Base-by-base conservation (phyloP, 225 moss, liverwort and hornwort genomes). In the Ulota crispa region DNA sequence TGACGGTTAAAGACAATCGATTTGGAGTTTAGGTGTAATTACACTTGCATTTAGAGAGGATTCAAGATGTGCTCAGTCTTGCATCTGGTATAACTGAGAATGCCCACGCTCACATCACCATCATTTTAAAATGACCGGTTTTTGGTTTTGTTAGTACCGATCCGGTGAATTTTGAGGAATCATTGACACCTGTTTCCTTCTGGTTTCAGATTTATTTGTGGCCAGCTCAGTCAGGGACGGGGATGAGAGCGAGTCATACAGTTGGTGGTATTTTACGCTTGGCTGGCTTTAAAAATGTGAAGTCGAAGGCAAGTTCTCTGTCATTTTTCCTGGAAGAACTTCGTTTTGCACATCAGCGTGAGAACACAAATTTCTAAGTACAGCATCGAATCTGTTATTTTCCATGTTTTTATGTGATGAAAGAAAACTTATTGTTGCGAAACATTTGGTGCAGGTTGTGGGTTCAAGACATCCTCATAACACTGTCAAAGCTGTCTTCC, bases 401-500 rank as follows among this genome's bases (percentile, higher is more conserved):
- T 75, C 18, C 56, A 47, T 31, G 12, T 13, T 28, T 68, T 47
- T 71, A 14, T 53, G 9, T 18, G 23, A 34, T 36, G 62, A 37
- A 45, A 20, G 27, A 31, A 57, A 18, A 72, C 61, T 37, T 23
- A 70, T 59, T 21, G 9, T 36, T 63, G 68, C 62, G 20, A 55
- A 32, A 0, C 53, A 37, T 73, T 76, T 68, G n/a, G 27, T 83
- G 83, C 89, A 94, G 94, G 86, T 95, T 37, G 89, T 97, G 64
- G 97, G 97, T 77, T 97, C 95, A 56, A 90, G 97, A 73, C 92
- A 97, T 91, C 94, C 97, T 72, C 88, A 94, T 43, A 97, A 97
- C 82, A 97, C 95, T 15, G 95, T 97, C 36, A 97, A 95, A 86
- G 97, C 97, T 71, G 95, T 97, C 28, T 97, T 97, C 65, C 85